Evolutionary conservation across 331 rosid species (phyloP).

Genomic region (Pyrus hybrid): DNA sequence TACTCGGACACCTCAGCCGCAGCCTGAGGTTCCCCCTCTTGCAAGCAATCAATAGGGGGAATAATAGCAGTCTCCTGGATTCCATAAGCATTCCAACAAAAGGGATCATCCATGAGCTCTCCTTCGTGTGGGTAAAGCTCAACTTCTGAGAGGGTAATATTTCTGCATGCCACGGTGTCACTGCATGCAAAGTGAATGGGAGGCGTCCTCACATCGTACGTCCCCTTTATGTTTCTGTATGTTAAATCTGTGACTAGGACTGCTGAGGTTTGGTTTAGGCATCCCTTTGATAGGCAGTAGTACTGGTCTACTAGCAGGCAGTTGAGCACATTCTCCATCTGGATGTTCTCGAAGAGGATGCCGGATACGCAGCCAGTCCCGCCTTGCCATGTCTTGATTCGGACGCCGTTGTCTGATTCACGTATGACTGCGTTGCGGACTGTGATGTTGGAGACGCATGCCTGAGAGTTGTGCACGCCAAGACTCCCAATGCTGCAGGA

Average conservation of each 20-base stretch:
- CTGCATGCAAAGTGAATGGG: slow-evolving; percentile 96
- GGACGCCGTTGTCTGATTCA: slow-evolving; percentile 81
- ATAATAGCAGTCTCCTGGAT: slow-evolving; percentile 60
- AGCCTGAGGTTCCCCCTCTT: slow-evolving; percentile 51
- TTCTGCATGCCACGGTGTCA: slow-evolving; percentile 78
- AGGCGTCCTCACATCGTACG: slow-evolving; percentile 76
- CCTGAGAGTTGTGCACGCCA: slow-evolving; percentile 77
- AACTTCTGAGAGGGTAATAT: slow-evolving; percentile 73
- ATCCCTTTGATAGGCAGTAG: slow-evolving; percentile 71
- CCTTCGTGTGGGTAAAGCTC: slow-evolving; percentile 85
- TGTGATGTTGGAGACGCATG: slow-evolving; percentile 86
- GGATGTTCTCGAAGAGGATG: slow-evolving; percentile 57
- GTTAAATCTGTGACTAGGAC: slow-evolving; percentile 55
- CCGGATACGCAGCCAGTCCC: slow-evolving; percentile 70
- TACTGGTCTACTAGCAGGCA: slow-evolving; percentile 82
- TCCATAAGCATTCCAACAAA: slow-evolving; percentile 97
- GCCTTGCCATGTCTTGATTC: slow-evolving; percentile 97
- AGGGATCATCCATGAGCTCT: slow-evolving; percentile 63
- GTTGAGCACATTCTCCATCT: slow-evolving; percentile 82
- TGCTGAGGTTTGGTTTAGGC: slow-evolving; percentile 73
- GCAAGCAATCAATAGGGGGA: slow-evolving; percentile 74
- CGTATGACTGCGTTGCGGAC: slow-evolving; percentile 51
- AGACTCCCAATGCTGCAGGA: slow-evolving; percentile 87
- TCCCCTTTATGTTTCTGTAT: slow-evolving; percentile 73
- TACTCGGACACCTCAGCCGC: slow-evolving; percentile 29